Evolutionary conservation across 1,284 basidiomycete species (phyloP), one percentile per base, ranked within the genome.

Genomic region (Sanghuangporus weigelae): DNA sequence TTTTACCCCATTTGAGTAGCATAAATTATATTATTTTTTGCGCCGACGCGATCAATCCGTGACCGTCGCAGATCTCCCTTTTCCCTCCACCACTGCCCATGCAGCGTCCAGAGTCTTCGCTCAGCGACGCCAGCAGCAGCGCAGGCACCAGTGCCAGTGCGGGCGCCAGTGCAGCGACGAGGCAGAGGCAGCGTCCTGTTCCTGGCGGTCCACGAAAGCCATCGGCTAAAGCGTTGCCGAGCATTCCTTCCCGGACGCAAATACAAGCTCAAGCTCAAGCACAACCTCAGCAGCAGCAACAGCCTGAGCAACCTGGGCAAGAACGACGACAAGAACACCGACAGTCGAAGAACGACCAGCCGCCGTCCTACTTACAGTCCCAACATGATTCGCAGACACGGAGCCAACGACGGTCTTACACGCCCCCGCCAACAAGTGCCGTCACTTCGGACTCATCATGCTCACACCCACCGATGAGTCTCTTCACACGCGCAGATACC

Each of bases 191-290:
- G 36, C 58, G 57, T 2, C 57, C 63, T 19, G 36, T 50, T 19
- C 59, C 59, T 0, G 59, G 51, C 38, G 63, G 63, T 7, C 63
- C 63, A 35, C 40, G 63, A 31, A 60, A 57, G 35, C 63, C 63
- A 31, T 56, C 63, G 11, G 31, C 50, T 42, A 64, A 50, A 57
- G 21, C 57, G 36, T 26, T 64, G 21, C 35, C 63, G 7, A 56
- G 21, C 16, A 39, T 60, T 21, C 46, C 44, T 26, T 42, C 62
- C 12, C 35, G 31, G 10, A 55, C 46, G 1, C 57, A 48, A 12
- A 36, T 50, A 14, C 36, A 50, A 11, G 19, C 26, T 5, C 53
- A 54, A n/a, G 21, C 16, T 3, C 48, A 60, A 26, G 19, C 16
- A 14, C 42, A 50, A 21, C 21, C 48, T n/a, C 62, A 44, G 7